Evolutionary conservation across 2,329 filamentous ascomycete species (phyloP).

Genomic region (Dactylonectria macrodidyma): DNA sequence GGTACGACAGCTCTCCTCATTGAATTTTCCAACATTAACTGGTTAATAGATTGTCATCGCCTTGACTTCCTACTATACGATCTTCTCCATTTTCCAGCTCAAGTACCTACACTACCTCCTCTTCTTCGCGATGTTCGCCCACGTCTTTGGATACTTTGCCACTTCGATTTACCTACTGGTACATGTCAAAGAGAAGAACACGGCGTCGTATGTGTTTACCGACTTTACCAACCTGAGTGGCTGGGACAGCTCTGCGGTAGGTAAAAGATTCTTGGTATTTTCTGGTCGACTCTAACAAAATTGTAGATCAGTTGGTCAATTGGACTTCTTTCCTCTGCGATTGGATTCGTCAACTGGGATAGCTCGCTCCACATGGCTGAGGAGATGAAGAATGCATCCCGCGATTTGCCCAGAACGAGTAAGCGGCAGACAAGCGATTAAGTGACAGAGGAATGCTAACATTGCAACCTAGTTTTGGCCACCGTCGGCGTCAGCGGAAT

Average conservation of each 20-base stretch:
- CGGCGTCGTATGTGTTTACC: constrained; percentile 20
- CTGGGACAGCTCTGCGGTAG: constrained; percentile 15
- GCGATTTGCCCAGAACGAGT: constrained; percentile 21
- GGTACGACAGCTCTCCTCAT: background rate
- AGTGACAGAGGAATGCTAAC: background rate
- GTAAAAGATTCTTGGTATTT: background rate
- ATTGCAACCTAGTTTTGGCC: background rate
- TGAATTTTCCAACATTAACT: background rate
- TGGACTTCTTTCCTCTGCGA: constrained; percentile 7
- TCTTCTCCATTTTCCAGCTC: constrained; percentile 2
- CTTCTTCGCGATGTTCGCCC: constrained; percentile 14
- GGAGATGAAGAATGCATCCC: constrained; percentile 20
- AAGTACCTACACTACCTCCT: constrained; percentile 15
- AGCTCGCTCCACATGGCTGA: constrained; percentile 24
- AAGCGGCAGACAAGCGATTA: background rate
- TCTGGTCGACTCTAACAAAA: background rate
- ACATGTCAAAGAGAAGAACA: constrained; percentile 4
- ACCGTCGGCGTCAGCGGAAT: constrained; percentile 12
- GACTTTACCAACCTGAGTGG: constrained; percentile 14
- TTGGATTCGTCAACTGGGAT: constrained; percentile 22
- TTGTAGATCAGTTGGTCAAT: constrained; percentile 22
- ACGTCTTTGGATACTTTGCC: constrained; percentile 11
- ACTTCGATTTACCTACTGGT: constrained; percentile 13
- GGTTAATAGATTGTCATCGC: constrained; percentile 9
- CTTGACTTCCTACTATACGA: constrained; percentile 5